Evolutionary conservation across 2,329 filamentous ascomycete species (phyloP), one percentile per base, ranked within the genome.

Genomic region (Dactylellina cionopaga): DNA sequence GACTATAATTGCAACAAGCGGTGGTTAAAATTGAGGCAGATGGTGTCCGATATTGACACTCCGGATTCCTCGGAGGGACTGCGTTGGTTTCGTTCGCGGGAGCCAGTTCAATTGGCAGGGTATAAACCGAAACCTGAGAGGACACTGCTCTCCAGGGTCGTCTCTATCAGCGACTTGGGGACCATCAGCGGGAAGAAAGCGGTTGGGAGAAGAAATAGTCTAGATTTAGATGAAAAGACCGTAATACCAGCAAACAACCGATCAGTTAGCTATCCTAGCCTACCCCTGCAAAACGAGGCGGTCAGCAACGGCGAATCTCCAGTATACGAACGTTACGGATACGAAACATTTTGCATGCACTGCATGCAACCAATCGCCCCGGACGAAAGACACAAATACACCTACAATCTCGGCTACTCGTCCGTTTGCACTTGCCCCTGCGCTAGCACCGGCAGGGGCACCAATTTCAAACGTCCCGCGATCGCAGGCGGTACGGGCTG

Each of bases 291-390:
- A n/a, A 17, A 10, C 3, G 13, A 25, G 22, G 13, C 41, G 51
- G 51, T 41, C 22, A 29, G 41, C 15, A 17, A 39, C 33, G 51
- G 51, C 51, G 15, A 4, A 55, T 5, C 11, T 3, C 52, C 52
- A 22, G 44, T 68, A 13, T 59, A 59, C 29, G 63, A 68, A 41
- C 39, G 52, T 24, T 49, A 22, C 15, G 27, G 22, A 5, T 68
- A 43, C 35, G 63, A 52, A 22, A 52, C 63, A 2, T 9, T 68
- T 10, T 68, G 63, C 55, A 51, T 41, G 27, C 63, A 68, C 39
- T 68, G 63, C 29, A 6, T 65, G 11, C 22, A 22, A 7, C 60
- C 60, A 29, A 54, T 44, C 31, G 10, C 15, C 1, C 25, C 7
- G 10, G 24, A 27, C 24, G 43, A 47, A 19, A 27, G 37, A 7